Evolutionary conservation across 148 eudicot species (phyloP), one percentile per base, ranked within the genome.

Genomic region (Spergularia bocconei): DNA sequence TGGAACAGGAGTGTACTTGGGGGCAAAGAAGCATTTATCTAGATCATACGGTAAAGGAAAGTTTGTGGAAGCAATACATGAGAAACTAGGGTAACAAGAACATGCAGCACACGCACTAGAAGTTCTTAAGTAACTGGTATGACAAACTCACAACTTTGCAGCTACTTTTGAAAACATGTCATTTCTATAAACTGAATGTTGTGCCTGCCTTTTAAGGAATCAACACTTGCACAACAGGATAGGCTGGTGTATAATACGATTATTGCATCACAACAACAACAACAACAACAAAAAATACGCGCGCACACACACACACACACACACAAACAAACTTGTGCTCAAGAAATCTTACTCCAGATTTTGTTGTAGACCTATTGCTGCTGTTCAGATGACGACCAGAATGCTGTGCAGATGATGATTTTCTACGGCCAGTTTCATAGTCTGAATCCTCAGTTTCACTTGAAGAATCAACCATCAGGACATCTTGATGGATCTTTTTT

Each of bases 391-490:
- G 33, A 71, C 70, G 75, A 71, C 48, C 13, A 54, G 79, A 25
- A 53, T 69, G 64, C n/a, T 83, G 78, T 48, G 87, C 75, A 23
- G 81, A 72, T 71, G 63, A 77, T 21, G 76, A 54, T 58, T 36
- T 71, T 52, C 47, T 75, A 68, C 71, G 78, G 16, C 59, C 77
- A 58, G 75, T 74, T 17, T 71, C 75, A 38, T 68, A 71, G 12
- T 75, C 82, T 12, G 63, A 53, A 72, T 79, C 96, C 79, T 92
- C 98, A 70, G 71, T 71, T 10, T 89, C 93, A 80, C 87, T 88
- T 51, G 91, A 84, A 78, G 97, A 94, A 84, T 88, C 97, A 67
- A 94, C 73, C 50, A 55, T 78, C 77, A 86, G 78, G 33, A 85
- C 68, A 64, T 82, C 79, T 59, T 70, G 87, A 78, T 64, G 76